Percentiles rank a stretch among this genome's conserved stretches.
Evolutionary conservation across 148 eudicot species (phyloP).

Genomic region (Rhododendron henanense): DNA sequence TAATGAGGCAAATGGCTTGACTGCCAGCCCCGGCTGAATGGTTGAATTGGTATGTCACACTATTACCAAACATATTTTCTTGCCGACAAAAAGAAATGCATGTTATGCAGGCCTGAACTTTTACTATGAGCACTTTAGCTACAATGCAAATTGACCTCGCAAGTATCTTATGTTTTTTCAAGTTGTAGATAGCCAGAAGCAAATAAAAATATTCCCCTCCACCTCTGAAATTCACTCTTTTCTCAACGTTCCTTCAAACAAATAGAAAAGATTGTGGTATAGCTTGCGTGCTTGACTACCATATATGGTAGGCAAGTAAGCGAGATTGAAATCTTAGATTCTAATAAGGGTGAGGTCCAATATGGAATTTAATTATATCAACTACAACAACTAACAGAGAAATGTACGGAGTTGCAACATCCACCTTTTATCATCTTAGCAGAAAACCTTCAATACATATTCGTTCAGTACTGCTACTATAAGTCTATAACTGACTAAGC

Average conservation of each 20-base stretch:
- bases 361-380: too few relatives aligned
- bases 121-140: not conserved
- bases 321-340: not conserved
- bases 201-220: not conserved
- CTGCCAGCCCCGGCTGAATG: not conserved
- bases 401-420: not conserved
- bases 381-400: not conserved
- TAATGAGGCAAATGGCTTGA: slow-evolving; percentile 1
- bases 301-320: not conserved
- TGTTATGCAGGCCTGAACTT: not conserved
- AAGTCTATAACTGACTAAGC: not conserved
- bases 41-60: not conserved
- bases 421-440: not conserved
- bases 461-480: not conserved
- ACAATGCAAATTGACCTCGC: not conserved
- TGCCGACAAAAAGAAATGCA: not conserved
- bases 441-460: not conserved
- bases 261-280: not conserved
- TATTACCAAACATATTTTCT: not conserved
- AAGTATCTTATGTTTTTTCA: not conserved
- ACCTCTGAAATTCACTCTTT: not conserved
- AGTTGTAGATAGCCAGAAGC: not conserved
- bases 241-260: too few relatives aligned
- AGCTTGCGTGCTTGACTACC: not conserved
- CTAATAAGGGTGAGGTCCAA: not conserved